Percentiles rank a stretch among this genome's conserved stretches.
Evolutionary conservation across 148 eudicot genomes (phyloP).

Genomic region (Silene latifolia): DNA sequence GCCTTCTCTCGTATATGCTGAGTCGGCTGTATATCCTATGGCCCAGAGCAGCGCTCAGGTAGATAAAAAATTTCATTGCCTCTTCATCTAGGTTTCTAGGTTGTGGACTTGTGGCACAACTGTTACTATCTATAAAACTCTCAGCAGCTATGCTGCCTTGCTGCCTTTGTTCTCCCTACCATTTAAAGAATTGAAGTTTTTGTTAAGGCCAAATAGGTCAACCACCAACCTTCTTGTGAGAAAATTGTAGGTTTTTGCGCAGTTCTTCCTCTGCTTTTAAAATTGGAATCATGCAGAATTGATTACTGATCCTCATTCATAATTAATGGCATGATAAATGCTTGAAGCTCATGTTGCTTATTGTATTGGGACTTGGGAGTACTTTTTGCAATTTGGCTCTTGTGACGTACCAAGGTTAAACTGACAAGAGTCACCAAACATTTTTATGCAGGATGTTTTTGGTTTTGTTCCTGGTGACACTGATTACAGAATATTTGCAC

Average conservation of each 20-base stretch:
- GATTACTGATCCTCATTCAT: neutral
- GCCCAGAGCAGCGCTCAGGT: conserved; percentile 98
- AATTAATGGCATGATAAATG: neutral
- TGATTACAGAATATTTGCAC: conserved; percentile 91
- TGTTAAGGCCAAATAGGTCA: neutral
- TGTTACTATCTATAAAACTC: neutral
- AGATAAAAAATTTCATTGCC: conserved; percentile 9
- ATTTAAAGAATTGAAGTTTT: neutral
- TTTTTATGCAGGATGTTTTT: conserved; percentile 72
- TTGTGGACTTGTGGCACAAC: neutral
- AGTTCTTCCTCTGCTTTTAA: neutral
- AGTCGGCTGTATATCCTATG: conserved; percentile 94
- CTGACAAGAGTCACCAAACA: neutral
- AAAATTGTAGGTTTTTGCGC: neutral
- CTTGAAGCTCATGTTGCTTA: conserved; percentile 3
- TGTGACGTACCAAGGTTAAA: neutral
- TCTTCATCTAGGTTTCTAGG: neutral
- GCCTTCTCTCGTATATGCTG: conserved; percentile 83
- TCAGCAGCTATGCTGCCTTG: neutral
- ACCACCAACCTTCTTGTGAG: conserved; percentile 3
- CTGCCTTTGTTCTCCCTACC: neutral
- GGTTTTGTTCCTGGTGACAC: conserved; percentile 88
- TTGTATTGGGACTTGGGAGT: neutral
- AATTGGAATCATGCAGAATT: neutral
- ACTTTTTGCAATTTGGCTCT: neutral